Conservation (phyloP, 1,139 yeast species). For the Nakaseomyces nivariensis region DNA sequence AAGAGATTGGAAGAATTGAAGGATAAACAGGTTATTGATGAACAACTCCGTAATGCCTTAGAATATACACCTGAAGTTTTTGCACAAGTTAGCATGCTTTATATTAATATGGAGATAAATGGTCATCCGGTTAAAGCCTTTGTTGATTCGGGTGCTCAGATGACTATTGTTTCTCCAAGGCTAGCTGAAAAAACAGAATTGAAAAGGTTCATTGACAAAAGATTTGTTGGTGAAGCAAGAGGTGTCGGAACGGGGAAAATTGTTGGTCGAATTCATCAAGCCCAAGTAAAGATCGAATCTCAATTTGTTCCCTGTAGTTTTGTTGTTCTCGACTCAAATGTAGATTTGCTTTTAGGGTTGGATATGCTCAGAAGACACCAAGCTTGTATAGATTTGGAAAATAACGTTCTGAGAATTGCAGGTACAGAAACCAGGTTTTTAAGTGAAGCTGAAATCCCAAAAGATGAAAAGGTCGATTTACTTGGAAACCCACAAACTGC, state of each 20-base stretch:
- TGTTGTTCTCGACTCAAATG: slow-evolving; percentile 68
- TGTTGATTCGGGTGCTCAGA: slow-evolving; percentile 94
- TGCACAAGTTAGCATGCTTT: slow-evolving; percentile 74
- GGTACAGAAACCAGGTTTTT: slow-evolving; percentile 62
- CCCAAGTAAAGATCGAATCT: slow-evolving; percentile 70
- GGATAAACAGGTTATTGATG: slow-evolving; percentile 64
- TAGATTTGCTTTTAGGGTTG: slow-evolving; percentile 47
- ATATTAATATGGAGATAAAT: slow-evolving; percentile 66
- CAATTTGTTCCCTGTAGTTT: slow-evolving; percentile 69
- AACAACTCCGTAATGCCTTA: slow-evolving; percentile 66
- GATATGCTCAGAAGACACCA: slow-evolving; percentile 79
- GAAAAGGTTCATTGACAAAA: slow-evolving; percentile 63
- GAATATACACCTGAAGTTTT: slow-evolving; percentile 89
- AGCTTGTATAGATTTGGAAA: slow-evolving; percentile 66
- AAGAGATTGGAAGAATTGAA: slow-evolving; percentile 57
- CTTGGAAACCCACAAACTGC: background rate
- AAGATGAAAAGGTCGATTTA: slow-evolving; percentile 15
- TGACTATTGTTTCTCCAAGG: slow-evolving; percentile 68
- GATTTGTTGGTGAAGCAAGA: slow-evolving; percentile 72
- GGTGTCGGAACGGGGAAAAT: slow-evolving; percentile 85
- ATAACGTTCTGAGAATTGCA: slow-evolving; percentile 63
- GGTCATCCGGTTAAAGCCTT: slow-evolving; percentile 80
- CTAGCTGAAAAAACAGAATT: slow-evolving; percentile 69
- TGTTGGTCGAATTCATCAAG: slow-evolving; percentile 79
- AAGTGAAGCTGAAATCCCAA: slow-evolving; percentile 63